Evolutionary conservation across 2,329 filamentous ascomycete species (phyloP), one percentile per base, ranked within the genome.

Genomic region (Shiraia sp.): DNA sequence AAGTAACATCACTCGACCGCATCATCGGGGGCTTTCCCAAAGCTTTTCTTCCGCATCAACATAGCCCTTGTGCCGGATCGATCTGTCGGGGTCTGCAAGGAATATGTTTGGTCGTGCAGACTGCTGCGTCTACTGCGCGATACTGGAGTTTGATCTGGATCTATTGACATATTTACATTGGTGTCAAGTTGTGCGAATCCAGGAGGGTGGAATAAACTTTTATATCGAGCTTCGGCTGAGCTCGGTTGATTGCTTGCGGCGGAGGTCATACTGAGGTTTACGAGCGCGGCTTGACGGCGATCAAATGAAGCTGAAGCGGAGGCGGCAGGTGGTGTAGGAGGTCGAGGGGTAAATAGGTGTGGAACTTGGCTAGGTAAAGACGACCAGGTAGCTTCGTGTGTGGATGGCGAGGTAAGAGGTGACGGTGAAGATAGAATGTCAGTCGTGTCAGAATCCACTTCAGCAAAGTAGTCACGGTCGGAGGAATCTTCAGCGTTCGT

Each of bases 201-300:
- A 2, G 57, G 46, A 1, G 59, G 54, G 23, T 74, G 72, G 42
- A 75, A 74, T 0, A 75, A 51, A 4, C 60, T 59, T 53, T 73
- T 73, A 45, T 75, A 75, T 4, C 62, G 61, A 1, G 63, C 44
- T 40, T 73, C 71, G 2, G 71, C 68, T 1, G 65, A 65, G 47
- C 69, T 73, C 1, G 68, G 66, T 8, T 36, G 26, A 2, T 40
- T 42, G 5, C 27, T 29, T 1, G 40, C 40, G 34, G 59, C 32
- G 45, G 62, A 40, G 6, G 55, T 64, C 55, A 59, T 65, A 7
- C 45, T 49, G 25, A 61, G 53, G 23, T 57, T 59, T 22, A 62
- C 33, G 8, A 57, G 30, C 3, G 57, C 49, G 19, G 40, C 51
- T 4, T 50, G 55, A 9, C 57, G 53, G 9, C 59, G 53, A 36